Evolutionary conservation across 371 early-diverging fungal species (phyloP), one percentile per base, ranked within the genome.

Genomic region (Catenaria anguillulae): DNA sequence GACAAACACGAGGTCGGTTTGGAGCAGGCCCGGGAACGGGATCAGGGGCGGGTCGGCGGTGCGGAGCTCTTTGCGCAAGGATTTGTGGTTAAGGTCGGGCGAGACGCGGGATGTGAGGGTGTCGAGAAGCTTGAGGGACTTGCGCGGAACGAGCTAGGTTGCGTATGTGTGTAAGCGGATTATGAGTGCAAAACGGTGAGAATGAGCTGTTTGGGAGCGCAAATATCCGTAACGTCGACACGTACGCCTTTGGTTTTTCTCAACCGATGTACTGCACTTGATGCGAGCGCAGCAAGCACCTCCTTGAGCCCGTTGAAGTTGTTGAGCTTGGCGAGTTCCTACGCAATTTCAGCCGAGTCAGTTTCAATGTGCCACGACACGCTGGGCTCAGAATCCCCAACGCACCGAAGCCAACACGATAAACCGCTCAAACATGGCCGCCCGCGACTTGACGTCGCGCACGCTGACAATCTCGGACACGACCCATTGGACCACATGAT

Each of bases 251-350:
- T 77, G 4, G 81, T 80, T 59, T 76, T 76, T 62, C 75, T 75
- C 43, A 80, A 67, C 19, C 81, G 69, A 56, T 77, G 76, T 6
- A 80, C 68, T 0, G 78, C 64, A 34, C 76, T 70, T 1, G 75
- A 70, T 56, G 76, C 73, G 24, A 80, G 63, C 1, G 74, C 81
- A 5, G 79, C 81, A 26, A 77, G 56, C 17, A 78, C 66, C 61
- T 80, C 81, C 65, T 76, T 75, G 43, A 76, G 73, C 4, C 77
- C 81, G 62, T 80, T 80, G 63, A 74, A 76, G 68, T 80, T 80
- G 62, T 76, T 73, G 34, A 80, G 61, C 46, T 73, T 74, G 29
- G 70, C 69, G 15, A 77, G 62, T 23, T 72, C 64, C 73, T 76
- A 29, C 24, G 31, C n/a, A n/a, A n/a, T n/a, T n/a, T n/a, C n/a